These are phyloP conservation scores for Eucalyptus cloeziana DNA, from an alignment of 345 rosid genomes.

Conservation along the genomic window DNA sequence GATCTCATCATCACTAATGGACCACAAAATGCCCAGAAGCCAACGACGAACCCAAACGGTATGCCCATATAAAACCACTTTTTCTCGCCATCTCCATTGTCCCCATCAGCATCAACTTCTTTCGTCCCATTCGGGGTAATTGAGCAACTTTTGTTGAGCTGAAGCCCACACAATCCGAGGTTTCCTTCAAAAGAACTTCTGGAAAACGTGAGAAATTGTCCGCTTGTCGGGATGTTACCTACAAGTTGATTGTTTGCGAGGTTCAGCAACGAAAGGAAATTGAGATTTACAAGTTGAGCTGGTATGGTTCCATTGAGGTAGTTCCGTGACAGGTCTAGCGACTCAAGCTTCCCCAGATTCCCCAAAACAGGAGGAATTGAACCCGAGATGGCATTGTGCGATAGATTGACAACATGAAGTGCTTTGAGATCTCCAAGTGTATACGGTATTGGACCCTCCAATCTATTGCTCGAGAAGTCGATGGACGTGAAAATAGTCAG, in stretches of 20 bases:
- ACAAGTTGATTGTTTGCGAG: slow-evolving; percentile 16
- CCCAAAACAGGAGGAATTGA: slow-evolving; percentile 9
- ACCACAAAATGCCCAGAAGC: background rate
- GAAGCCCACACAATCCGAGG: slow-evolving; percentile 12
- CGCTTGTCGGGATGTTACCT: slow-evolving; percentile 13
- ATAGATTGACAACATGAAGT: slow-evolving; percentile 3
- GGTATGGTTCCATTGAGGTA: slow-evolving; percentile 15
- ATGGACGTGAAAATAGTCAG: slow-evolving; percentile 16
- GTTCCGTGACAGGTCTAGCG: slow-evolving; percentile 13
- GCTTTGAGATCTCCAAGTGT: background rate
- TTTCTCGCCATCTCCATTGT: background rate
- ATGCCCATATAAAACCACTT: background rate
- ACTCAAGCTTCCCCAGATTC: slow-evolving; percentile 2
- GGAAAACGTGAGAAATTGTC: slow-evolving; percentile 13
- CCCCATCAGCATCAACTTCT: background rate
- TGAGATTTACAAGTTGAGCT: background rate
- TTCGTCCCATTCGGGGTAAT: background rate
- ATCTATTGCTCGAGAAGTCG: slow-evolving; percentile 17
- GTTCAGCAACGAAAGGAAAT: slow-evolving; percentile 16
- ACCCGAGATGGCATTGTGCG: slow-evolving; percentile 15
- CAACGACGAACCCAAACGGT: background rate
- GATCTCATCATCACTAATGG: background rate
- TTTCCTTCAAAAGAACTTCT: slow-evolving; percentile 9
- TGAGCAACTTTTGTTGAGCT: background rate
- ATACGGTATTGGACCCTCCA: slow-evolving; percentile 16